These are phyloP conservation scores for Fusarium austroafricanum DNA, from an alignment of 2,329 filamentous ascomycete species.

Conservation along the genomic window DNA sequence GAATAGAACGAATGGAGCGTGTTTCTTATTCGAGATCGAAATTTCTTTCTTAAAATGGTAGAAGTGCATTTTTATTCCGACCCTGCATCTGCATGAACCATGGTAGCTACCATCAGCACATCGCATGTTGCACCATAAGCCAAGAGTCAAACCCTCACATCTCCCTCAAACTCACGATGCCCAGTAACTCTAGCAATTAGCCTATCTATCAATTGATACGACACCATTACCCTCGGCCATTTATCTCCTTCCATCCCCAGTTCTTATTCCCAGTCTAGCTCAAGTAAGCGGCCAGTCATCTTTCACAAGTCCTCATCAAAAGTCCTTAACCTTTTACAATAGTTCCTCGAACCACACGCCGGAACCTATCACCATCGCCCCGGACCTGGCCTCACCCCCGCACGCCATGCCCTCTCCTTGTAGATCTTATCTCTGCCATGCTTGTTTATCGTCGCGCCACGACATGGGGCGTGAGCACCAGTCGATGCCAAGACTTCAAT, in stretches of 20 bases:
- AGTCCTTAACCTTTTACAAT: constrained; percentile 33
- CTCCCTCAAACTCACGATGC: background rate
- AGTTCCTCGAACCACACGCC: constrained; percentile 37
- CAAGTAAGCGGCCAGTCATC: background rate
- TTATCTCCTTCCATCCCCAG: too few relatives aligned
- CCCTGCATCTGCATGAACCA: background rate
- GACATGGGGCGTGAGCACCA: constrained; percentile 27
- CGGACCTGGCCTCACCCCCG: constrained; percentile 18
- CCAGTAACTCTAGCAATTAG: background rate
- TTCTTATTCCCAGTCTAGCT: too few relatives aligned
- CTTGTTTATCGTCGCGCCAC: constrained; percentile 8
- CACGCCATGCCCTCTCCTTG: constrained; percentile 12
- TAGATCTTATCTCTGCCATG: constrained; percentile 27
- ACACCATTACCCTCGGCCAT: too few relatives aligned
- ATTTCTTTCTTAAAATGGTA: background rate
- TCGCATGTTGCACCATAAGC: background rate
- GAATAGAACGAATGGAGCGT: too few relatives aligned
- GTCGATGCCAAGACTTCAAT: constrained; percentile 34
- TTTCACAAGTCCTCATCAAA: constrained; percentile 25
- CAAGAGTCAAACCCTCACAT: rapidly evolving
- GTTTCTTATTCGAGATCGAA: too few relatives aligned
- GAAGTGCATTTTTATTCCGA: background rate
- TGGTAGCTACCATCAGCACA: background rate
- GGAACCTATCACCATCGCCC: constrained; percentile 30
- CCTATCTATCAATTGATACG: too few relatives aligned